phyloP scores from a whole-genome alignment of 768 basidiomycete genomes.

The Nevesoporus exiguus region DNA sequence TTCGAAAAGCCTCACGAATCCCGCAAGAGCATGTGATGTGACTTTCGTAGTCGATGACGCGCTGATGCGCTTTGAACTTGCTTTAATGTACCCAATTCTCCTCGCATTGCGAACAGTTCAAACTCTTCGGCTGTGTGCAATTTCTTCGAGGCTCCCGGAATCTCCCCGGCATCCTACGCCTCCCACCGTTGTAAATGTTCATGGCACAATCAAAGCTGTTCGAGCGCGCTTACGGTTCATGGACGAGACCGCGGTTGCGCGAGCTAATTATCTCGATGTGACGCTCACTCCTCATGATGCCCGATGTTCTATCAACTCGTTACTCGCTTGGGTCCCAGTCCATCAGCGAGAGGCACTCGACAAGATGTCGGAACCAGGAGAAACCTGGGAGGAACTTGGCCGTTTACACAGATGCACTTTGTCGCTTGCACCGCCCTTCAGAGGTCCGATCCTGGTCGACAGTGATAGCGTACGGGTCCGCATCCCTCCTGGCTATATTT shows the following conservation, averaged over 20 bases:
- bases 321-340: constrained; percentile 58
- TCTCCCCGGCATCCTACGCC: constrained; percentile 17
- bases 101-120: constrained; percentile 56
- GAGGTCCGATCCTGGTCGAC: constrained; percentile 45
- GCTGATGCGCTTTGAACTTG: constrained; percentile 52
- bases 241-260: constrained; percentile 44
- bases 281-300: constrained; percentile 16
- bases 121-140: constrained; percentile 31
- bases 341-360: constrained; percentile 34
- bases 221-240: constrained; percentile 49
- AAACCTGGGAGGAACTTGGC: constrained; percentile 73
- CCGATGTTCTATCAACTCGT: constrained; percentile 39
- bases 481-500: constrained; percentile 74
- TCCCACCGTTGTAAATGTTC: constrained; percentile 24
- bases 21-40: constrained; percentile 36
- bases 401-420: constrained; percentile 53
- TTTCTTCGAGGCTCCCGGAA: constrained; percentile 14
- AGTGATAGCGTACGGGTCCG: constrained; percentile 69
- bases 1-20: constrained; percentile 4
- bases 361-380: constrained; percentile 24
- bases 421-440: constrained; percentile 31
- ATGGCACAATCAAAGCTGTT: constrained; percentile 39
- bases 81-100: constrained; percentile 66
- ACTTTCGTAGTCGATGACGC: constrained; percentile 51
- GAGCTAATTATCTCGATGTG: constrained; percentile 27